phyloP scores from a whole-genome alignment of 768 basidiomycete species.

The Xanthoconium stramineum region DNA sequence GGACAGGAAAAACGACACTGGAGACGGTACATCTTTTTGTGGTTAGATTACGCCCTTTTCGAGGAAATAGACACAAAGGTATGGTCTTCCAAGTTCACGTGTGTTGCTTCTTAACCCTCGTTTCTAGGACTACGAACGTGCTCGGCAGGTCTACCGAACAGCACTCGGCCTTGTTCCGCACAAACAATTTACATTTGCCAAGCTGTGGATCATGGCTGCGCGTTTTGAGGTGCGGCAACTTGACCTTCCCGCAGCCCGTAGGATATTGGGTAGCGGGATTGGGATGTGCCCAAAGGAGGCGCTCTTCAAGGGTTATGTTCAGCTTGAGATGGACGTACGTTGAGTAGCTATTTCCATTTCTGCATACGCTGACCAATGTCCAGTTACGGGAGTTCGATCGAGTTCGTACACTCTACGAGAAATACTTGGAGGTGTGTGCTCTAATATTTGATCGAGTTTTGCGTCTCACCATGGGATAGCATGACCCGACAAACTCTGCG shows the following conservation, averaged over 20 bases:
- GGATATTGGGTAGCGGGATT: slow-evolving; percentile 84
- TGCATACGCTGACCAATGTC: slow-evolving; percentile 6
- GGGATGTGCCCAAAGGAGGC: slow-evolving; percentile 97
- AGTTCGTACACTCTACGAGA: slow-evolving; percentile 87
- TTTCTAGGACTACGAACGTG: slow-evolving; percentile 72
- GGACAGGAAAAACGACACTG: slow-evolving; percentile 91
- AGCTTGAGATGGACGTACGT: slow-evolving; percentile 83
- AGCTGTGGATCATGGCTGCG: slow-evolving; percentile 91
- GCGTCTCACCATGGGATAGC: slow-evolving; percentile 41
- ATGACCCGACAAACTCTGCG: slow-evolving; percentile 84
- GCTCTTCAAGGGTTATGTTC: slow-evolving; percentile 94
- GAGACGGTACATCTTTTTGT: slow-evolving; percentile 87
- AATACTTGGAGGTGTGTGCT: slow-evolving; percentile 82
- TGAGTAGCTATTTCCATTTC: neutral
- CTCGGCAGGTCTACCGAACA: slow-evolving; percentile 91
- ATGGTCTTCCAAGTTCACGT: neutral
- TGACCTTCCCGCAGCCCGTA: slow-evolving; percentile 80
- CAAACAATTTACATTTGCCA: slow-evolving; percentile 96
- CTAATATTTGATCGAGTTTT: neutral
- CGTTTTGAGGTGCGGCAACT: slow-evolving; percentile 87
- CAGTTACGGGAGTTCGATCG: slow-evolving; percentile 94
- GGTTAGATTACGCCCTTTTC: slow-evolving; percentile 94
- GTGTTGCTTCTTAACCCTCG: neutral
- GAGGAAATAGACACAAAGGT: slow-evolving; percentile 97
- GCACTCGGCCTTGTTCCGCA: slow-evolving; percentile 88